Percentiles rank a stretch among this genome's conserved stretches.
These are phyloP conservation scores for Buddleja alternifolia DNA, from an alignment of 257 asterid genomes.

Conservation along the genomic window DNA sequence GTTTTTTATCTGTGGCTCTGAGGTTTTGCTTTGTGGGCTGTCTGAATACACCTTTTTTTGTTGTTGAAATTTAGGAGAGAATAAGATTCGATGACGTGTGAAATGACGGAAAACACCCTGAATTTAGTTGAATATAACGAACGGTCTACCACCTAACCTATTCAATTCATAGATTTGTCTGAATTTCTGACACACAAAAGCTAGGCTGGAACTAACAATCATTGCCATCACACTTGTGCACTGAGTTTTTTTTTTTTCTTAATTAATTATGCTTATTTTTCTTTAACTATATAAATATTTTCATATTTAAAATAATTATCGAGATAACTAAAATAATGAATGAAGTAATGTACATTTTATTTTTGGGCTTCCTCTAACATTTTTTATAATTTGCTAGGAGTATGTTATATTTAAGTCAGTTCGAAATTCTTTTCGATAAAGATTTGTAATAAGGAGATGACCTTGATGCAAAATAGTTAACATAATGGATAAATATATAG, in stretches of 20 bases:
- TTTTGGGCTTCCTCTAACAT: too few species aligned
- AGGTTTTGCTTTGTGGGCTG: constrained; percentile 16
- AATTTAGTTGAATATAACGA: constrained; percentile 15
- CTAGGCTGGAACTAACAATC: constrained; percentile 26
- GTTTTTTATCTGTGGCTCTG: background rate
- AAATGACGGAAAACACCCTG: constrained; percentile 36
- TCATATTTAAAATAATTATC: too few species aligned
- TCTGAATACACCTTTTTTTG: background rate
- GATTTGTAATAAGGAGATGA: too few species aligned
- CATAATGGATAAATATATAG: too few species aligned
- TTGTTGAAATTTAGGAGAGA: constrained; percentile 37
- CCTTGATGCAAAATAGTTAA: too few species aligned
- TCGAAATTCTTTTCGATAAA: too few species aligned
- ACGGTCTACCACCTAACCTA: background rate
- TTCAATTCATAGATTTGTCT: background rate
- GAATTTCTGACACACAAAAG: constrained; percentile 27
- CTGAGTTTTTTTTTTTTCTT: background rate
- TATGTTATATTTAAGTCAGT: too few species aligned
- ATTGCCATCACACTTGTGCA: constrained; percentile 15
- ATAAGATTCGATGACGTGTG: constrained; percentile 35
- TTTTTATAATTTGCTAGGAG: too few species aligned
- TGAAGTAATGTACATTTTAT: too few species aligned
- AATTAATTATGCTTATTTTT: too few species aligned
- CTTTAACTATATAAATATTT: too few species aligned
- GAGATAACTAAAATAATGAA: too few species aligned